A percentile compares a stretch with the other conserved stretches of the same genome.
These are phyloP conservation scores for Pyrenochaeta sp. DNA, from an alignment of 2,329 filamentous ascomycete species.

Conservation along the genomic window DNA sequence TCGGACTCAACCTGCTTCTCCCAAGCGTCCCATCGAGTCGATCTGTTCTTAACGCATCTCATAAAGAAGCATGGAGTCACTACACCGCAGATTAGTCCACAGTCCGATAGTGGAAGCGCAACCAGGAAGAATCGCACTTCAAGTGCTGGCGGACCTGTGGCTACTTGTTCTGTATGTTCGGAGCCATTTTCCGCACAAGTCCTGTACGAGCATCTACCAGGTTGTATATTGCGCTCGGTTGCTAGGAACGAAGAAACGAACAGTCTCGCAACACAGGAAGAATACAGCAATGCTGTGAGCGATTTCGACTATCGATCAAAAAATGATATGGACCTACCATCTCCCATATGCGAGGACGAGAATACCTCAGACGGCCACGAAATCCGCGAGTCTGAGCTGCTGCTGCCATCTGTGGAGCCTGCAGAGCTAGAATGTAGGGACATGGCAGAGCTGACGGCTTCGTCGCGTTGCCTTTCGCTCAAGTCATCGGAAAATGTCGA, in stretches of 20 bases:
- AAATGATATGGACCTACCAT: neutral
- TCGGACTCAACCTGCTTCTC: constrained; percentile 80
- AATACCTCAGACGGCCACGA: neutral
- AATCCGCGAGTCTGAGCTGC: neutral
- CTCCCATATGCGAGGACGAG: neutral
- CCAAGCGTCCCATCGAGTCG: constrained; percentile 88
- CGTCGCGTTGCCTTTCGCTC: constrained; percentile 30
- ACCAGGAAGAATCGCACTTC: constrained; percentile 45
- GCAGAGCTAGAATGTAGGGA: constrained; percentile 10
- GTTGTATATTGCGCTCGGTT: constrained; percentile 66
- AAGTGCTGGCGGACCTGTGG: constrained; percentile 58
- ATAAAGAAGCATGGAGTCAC: constrained; percentile 85
- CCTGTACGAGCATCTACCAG: constrained; percentile 89
- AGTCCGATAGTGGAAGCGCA: constrained; percentile 58
- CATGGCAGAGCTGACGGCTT: constrained; percentile 23
- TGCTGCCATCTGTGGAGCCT: neutral
- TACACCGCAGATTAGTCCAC: constrained; percentile 69
- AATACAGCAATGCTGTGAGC: neutral
- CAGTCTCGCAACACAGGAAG: neutral
- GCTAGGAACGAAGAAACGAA: constrained; percentile 8
- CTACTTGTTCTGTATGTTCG: constrained; percentile 90
- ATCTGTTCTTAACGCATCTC: constrained; percentile 89
- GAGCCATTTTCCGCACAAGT: constrained; percentile 86
- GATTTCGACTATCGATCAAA: neutral
- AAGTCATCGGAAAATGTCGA: constrained; percentile 25